Base-by-base conservation (phyloP, 2,329 filamentous ascomycete genomes). In the Penicillium paneum region DNA sequence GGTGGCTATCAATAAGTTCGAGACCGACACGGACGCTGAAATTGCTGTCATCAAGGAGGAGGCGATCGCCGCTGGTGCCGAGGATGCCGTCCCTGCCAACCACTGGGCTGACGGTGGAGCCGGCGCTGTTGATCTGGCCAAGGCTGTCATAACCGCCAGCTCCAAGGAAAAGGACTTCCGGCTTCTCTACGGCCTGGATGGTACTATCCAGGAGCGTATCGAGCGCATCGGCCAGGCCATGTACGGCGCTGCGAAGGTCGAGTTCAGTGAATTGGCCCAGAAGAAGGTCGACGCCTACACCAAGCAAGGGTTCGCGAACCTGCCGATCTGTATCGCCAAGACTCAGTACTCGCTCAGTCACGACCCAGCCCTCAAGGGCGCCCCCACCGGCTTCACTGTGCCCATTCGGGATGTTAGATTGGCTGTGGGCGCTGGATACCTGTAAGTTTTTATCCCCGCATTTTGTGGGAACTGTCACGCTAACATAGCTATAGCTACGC, bases 301-400 rank as follows among this genome's bases (percentile, higher is more conserved):
- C 31, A 85, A 85, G 71, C 94, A 97, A 75, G 94, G 94, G 42
- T 95, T 93, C 67, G 89, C 88, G 21, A 91, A 96, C 74, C 79
- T 99, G 61, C 94, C 94, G 34, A 96, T 97, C 69, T 99, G 94
- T 74, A 84, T 97, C 62, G 94, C 94, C 59, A 99, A 99, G 86
- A 99, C 94, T 13, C 94, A 99, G 75, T 99, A 99, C 79, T 96
- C 90, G 32, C 82, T 99, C 45, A 94, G 89, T 55, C 93, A 97
- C 74, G 91, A 99, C 72, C 88, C 93, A 2, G 86, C 89, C 11
- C 81, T 97, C 66, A 99, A 99, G 83, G 94, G 94, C 59, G 94
- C 94, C 8, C 94, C 94, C 24, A 90, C 87, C 4, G 94, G 93
- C 55, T 99, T 97, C 75, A 95, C 90, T 0, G 86, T 99, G 6